These are phyloP conservation scores for Candida insectorum DNA, from an alignment of 805 yeast genomes.

Conservation along the genomic window DNA sequence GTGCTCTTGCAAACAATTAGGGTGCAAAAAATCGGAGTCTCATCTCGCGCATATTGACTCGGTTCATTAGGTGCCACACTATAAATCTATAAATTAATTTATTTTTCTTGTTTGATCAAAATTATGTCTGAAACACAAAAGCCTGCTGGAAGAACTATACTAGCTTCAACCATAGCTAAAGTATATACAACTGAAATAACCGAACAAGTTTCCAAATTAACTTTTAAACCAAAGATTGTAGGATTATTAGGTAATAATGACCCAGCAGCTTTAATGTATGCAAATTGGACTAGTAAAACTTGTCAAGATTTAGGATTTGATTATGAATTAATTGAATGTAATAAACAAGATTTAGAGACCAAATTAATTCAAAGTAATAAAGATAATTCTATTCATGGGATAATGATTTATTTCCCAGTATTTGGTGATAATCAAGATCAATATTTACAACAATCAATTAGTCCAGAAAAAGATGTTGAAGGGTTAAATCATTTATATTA, in stretches of 20 bases:
- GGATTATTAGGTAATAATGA: constrained; percentile 91
- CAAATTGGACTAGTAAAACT: constrained; percentile 93
- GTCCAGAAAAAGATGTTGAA: constrained; percentile 93
- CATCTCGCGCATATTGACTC: constrained; percentile 5
- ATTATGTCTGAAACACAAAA: constrained; percentile 10
- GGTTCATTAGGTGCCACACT: neutral
- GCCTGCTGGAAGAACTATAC: constrained; percentile 72
- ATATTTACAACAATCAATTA: constrained; percentile 88
- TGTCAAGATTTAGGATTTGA: constrained; percentile 81
- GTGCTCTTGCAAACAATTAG: neutral
- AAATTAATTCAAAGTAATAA: constrained; percentile 77
- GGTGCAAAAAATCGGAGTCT: constrained; percentile 3
- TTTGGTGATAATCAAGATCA: constrained; percentile 94
- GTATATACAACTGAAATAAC: constrained; percentile 71
- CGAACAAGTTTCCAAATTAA: constrained; percentile 49
- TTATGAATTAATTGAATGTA: constrained; percentile 71
- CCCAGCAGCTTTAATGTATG: constrained; percentile 94
- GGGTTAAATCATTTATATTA: constrained; percentile 89
- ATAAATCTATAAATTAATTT: too few relatives aligned
- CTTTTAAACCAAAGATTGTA: constrained; percentile 69
- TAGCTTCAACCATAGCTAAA: constrained; percentile 87
- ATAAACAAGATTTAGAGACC: constrained; percentile 82
- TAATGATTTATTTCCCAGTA: constrained; percentile 96
- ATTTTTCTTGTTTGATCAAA: too few relatives aligned
- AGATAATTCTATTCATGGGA: constrained; percentile 77